Evolutionary conservation across 2,329 filamentous ascomycete species (phyloP), one percentile per base, ranked within the genome.

Genomic region (Gliomastix tumulicola): DNA sequence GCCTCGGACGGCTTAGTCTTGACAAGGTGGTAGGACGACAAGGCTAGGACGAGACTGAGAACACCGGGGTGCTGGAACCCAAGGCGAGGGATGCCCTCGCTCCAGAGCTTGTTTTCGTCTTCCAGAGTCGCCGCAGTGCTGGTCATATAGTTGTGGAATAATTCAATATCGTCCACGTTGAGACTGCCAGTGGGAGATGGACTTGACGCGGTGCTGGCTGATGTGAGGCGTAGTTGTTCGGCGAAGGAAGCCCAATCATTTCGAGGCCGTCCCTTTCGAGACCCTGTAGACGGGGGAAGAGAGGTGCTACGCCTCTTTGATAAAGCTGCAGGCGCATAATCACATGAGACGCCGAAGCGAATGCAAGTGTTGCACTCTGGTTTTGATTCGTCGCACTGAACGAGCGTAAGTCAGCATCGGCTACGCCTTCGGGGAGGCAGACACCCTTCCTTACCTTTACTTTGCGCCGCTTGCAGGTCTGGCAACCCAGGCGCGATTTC

Each of bases 71-170:
- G 40, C 17, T 39, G 33, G 30, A 54, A 49, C 6, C 50, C 51
- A 9, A 55, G 40, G 13, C 37, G 42, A 6, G 48, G 49, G 9
- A 41, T 41, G 32, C 46, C 37, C 3, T 45, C 37, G 4, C 36
- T 41, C 47, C 47, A 49, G 7, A 49, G 30, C 17, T 34, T 30
- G 3, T 40, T 31, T 28, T 48, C 44, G 7, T 43, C 46, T n/a
- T n/a, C n/a, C 11, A 49, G 25, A 3, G 44, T 45, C 4, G 41
- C 25, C 8, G 44, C 38, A 9, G 43, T 44, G 17, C 44, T 38
- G 17, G 35, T 44, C 34, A 49, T 42, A 36, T 47, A 53, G 34
- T 50, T 41, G 35, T 52, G 43, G 13, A 50, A 44, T 5, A 54
- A 43, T 32, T 54, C 49, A 23, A 52, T 37, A 37, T 51, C 41